Evolutionary conservation across 2,329 filamentous ascomycete species (phyloP).

Genomic region (Dactylella cylindrospora): DNA sequence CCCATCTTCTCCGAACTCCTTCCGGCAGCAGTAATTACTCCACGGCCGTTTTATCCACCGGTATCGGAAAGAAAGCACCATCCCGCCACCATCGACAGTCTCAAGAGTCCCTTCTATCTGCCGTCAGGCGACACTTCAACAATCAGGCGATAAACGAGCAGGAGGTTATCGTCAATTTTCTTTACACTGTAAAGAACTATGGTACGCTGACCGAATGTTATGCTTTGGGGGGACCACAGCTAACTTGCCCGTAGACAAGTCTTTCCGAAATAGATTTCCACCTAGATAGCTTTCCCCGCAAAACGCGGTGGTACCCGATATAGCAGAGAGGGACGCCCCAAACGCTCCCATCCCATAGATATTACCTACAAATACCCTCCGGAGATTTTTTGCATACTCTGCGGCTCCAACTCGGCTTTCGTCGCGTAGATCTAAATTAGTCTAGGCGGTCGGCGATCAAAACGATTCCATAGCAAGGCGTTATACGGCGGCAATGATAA

Average conservation of each 20-base stretch:
- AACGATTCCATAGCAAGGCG: no score
- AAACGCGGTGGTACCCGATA: no score
- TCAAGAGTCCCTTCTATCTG: slow-evolving; percentile 60
- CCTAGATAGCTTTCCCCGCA: slow-evolving; percentile 15
- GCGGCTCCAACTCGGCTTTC: no score
- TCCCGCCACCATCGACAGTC: slow-evolving; percentile 56
- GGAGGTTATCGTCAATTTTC: slow-evolving; percentile 76
- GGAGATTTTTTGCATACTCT: no score
- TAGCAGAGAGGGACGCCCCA: no score
- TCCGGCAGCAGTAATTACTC: slow-evolving; percentile 67
- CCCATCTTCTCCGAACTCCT: slow-evolving; percentile 70
- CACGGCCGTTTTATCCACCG: slow-evolving; percentile 61
- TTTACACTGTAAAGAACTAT: slow-evolving; percentile 68
- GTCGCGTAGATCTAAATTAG: no score
- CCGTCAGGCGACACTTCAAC: slow-evolving; percentile 81
- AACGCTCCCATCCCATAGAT: no score
- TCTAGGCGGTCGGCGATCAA: no score
- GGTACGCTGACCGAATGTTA: slow-evolving; percentile 52
- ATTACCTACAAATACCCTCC: no score
- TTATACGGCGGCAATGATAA: no score
- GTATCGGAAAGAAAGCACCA: slow-evolving; percentile 47
- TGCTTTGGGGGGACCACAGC: neutral
- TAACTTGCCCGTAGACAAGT: slow-evolving; percentile 15
- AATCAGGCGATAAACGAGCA: slow-evolving; percentile 75
- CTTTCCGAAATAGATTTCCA: slow-evolving; percentile 36